Evolutionary conservation across 2,329 filamentous ascomycete genomes (phyloP).

Genomic region (Fusarium torulosum): DNA sequence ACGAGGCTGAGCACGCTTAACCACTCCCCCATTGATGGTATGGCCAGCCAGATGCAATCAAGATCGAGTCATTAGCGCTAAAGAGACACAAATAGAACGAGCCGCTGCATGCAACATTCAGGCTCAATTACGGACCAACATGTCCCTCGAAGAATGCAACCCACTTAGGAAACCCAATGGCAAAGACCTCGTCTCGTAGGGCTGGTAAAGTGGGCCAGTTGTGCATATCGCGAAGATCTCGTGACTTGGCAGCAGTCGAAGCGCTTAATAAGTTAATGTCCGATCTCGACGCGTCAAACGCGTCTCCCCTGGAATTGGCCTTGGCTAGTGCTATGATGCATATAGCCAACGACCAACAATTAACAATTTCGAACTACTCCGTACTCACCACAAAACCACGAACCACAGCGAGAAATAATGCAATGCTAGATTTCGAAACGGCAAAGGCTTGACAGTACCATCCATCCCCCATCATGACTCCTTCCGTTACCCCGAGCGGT

Average conservation of each 20-base stretch:
- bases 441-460: conserved; percentile 14
- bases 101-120: background rate
- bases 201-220: conserved; percentile 14
- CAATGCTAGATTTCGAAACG: conserved; percentile 22
- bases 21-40: background rate
- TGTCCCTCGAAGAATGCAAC: background rate
- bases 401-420: conserved; percentile 28
- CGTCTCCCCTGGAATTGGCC: conserved; percentile 37
- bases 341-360: conserved; percentile 11
- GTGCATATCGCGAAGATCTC: conserved; percentile 12
- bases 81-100: background rate
- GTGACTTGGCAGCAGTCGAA: conserved; percentile 18
- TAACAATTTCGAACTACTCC: background rate
- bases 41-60: background rate
- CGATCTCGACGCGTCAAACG: conserved; percentile 45
- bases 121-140: background rate
- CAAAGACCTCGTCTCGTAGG: conserved; percentile 11
- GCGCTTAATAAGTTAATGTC: conserved; percentile 16
- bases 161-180: conserved; percentile 12
- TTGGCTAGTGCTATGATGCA: conserved; percentile 18
- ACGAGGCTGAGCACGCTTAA: background rate
- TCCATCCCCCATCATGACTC: conserved; percentile 45
- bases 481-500: conserved; percentile 40
- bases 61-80: conserved; percentile 6
- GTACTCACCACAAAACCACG: background rate